Evolutionary conservation across 805 yeast genomes (phyloP).

Genomic region (Sugiyamaella boreocaroliniensis): DNA sequence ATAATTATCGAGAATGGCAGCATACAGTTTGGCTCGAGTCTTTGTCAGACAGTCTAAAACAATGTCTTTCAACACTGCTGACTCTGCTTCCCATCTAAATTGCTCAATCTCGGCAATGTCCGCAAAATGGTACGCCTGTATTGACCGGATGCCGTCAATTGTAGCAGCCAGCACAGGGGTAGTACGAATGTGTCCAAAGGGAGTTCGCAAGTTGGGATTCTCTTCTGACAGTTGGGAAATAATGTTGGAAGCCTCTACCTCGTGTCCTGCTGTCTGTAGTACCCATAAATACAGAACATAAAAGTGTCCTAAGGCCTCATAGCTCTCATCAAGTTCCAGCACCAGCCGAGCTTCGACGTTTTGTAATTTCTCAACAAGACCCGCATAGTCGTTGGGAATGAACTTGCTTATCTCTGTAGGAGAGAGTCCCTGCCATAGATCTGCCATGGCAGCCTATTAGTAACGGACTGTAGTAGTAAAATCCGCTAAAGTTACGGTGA

Average conservation of each 20-base stretch:
- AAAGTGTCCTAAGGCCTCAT: background rate
- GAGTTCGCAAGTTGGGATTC: background rate
- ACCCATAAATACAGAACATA: slow-evolving; percentile 8
- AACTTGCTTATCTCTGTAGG: background rate
- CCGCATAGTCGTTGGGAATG: background rate
- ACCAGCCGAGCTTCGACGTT: background rate
- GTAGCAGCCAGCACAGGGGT: background rate
- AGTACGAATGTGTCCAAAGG: background rate
- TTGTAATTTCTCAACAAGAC: background rate
- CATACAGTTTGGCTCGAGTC: background rate
- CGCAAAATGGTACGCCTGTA: background rate
- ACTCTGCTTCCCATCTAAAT: background rate
- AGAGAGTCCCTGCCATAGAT: background rate
- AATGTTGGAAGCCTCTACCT: background rate
- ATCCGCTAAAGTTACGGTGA: too few relatives aligned
- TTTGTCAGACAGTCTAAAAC: background rate
- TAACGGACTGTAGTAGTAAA: too few relatives aligned
- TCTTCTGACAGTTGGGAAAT: background rate
- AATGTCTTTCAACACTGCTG: background rate
- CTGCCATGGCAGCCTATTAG: background rate
- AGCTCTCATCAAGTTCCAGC: background rate
- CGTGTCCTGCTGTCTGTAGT: background rate
- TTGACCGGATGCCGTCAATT: background rate
- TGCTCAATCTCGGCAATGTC: background rate
- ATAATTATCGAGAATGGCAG: background rate